A percentile compares a stretch with the other conserved stretches of the same genome.
Conservation (phyloP, 2,329 filamentous ascomycete species). For the Arthrobotrys iridis region DNA sequence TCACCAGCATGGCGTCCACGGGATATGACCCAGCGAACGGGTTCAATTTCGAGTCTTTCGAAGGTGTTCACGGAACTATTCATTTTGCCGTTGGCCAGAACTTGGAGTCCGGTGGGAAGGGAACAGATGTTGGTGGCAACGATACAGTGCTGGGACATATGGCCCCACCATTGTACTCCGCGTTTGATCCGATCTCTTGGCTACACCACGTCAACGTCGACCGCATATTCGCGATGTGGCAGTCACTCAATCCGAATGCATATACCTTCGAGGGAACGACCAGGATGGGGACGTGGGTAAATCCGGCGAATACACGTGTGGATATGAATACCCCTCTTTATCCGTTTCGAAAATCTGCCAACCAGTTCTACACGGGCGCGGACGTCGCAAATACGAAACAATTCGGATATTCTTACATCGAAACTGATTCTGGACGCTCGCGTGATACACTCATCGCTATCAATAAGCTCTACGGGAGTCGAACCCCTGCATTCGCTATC, state of each 20-base stretch:
- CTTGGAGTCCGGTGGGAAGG: background rate
- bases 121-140: background rate
- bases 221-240: slow-evolving; percentile 79
- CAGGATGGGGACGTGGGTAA: slow-evolving; percentile 13
- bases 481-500: slow-evolving; percentile 15
- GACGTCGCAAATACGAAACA: slow-evolving; percentile 62
- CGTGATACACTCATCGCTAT: slow-evolving; percentile 9
- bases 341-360: slow-evolving; percentile 54
- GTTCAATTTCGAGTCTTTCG: slow-evolving; percentile 14
- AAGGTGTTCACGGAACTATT: slow-evolving; percentile 24
- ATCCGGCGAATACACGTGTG: slow-evolving; percentile 27
- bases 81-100: slow-evolving; percentile 27
- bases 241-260: slow-evolving; percentile 62
- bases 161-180: slow-evolving; percentile 75
- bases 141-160: slow-evolving; percentile 13
- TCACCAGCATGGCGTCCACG: slow-evolving; percentile 61
- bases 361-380: slow-evolving; percentile 38
- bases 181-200: slow-evolving; percentile 74
- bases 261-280: slow-evolving; percentile 2
- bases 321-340: slow-evolving; percentile 54
- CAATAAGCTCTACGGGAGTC: slow-evolving; percentile 15
- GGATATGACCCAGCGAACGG: background rate
- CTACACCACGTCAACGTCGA: slow-evolving; percentile 76
- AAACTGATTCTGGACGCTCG: slow-evolving; percentile 64
- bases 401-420: slow-evolving; percentile 80